Base-by-base conservation (phyloP, 306 rosid genomes). In the Sechiopsis laciniata region DNA sequence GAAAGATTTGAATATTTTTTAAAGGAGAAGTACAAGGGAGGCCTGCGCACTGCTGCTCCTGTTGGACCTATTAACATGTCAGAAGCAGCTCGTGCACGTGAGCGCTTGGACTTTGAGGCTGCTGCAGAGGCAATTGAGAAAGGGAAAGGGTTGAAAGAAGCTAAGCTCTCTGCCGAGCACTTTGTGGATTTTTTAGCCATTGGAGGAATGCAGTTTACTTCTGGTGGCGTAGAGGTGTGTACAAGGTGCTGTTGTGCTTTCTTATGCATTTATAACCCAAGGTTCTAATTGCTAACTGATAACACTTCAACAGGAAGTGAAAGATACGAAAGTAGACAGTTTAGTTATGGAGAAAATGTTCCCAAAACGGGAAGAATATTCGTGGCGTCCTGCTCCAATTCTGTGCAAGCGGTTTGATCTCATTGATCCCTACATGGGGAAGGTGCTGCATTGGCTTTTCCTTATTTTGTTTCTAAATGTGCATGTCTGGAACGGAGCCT, bases 341-440 rank as follows among this genome's bases (percentile, higher is more conserved):
- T 55, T 55, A 12, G 57, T 67, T 58, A 75, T 52, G 60, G 85
- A 85, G 81, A 88, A 86, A 86, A 75, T 86, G 82, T 73, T 74
- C 80, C 89, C 96, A 0, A 89, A 85, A 82, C 84, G 99, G 79
- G 97, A 84, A 80, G 99, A 94, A 82, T 86, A 78, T 82, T 92
- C 88, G 55, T 94, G 99, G 99, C 97, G 89, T 21, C 99, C 99
- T 78, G 81, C 92, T 55, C 85, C 97, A 73, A 80, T 94, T 74
- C 81, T 94, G 74, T 94, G 99, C 97, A 94, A 94, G 78, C 99
- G 99, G 55, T 91, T 85, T 83, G 99, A 94, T 89, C 92, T 94
- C 79, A 81, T 83, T 71, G 99, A 94, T 89, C 99, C 99, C 76
- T 91, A 82, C 79, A 85, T 91, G 88, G 99, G 99, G 76, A 94